Base-by-base conservation (phyloP, 148 eudicot species). In the Limonium bicolor region DNA sequence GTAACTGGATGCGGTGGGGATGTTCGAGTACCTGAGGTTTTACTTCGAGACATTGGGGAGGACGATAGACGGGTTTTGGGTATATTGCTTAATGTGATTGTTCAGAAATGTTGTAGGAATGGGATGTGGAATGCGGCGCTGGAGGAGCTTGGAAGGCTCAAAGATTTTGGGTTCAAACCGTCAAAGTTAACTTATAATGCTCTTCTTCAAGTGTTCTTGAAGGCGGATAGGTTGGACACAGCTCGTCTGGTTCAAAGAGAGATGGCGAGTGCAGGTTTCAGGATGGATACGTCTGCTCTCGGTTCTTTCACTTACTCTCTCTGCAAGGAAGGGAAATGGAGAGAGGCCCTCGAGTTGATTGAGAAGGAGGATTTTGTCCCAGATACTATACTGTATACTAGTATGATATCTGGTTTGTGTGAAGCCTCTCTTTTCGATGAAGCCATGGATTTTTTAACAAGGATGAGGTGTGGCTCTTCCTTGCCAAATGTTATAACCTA, bases 371-470 rank as follows among this genome's bases (percentile, higher is more conserved):
- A 69, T n/a, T 55, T 75, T 71, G 65, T 56, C 15, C 80, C 85
- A 3, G 85, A 84, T 70, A 73, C 99, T 2, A 65, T 68, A 19
- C 63, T 85, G 28, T 90, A 80, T 33, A 90, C 93, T 0, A 57
- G 63, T n/a, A 80, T 90, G 95, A 85, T 90, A 52, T 70, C 76
- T 23, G 99, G 99, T 27, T 69, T 90, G 56, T 84, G 95, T 56
- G 93, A 90, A 53, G 95, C 76, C 70, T 90, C 88, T 1, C 70
- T 84, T 62, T 90, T 84, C 71, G 84, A 80, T 60, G 95, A 75
- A 60, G 95, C 99, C 56, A 81, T 90, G 84, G 85, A 80, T 53
- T 28, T 90, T 11, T 66, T 90, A 71, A 59, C 61, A 41, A 73
- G 67, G 46, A 84, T 90, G 99, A 72, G 88, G 36, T 53, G 70